Base-by-base conservation (phyloP, 1,284 basidiomycete species). In the Trichosporon sp. region DNA sequence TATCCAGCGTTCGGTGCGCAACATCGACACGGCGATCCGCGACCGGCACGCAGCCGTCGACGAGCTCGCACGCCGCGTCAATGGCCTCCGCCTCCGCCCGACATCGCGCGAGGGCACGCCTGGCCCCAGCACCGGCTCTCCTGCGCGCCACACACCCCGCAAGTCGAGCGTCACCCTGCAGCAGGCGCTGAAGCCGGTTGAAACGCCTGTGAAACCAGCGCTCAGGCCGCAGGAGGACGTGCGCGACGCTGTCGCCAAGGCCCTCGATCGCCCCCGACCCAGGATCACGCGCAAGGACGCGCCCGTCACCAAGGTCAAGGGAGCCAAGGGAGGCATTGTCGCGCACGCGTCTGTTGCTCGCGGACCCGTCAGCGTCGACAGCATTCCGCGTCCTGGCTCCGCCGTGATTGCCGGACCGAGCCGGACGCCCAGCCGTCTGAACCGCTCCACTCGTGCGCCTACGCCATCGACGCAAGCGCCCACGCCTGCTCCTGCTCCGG, bases 1-100 rank as follows among this genome's bases (percentile, higher is more conserved):
- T 2, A 82, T 88, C 19, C 81, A 85, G 51, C 82, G 85, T 4
- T 81, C 86, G 0, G 83, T 86, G 31, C 83, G 85, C 26, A 85
- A 86, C 75, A 83, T 88, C 61, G 85, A 85, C 6, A 76, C 78
- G 8, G 83, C 83, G 12, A 84, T 86, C 0, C 77, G 79, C 7
- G 82, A 84, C 11, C 80, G 82, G 67, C 80, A 80, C 12, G 70
- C 80, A 65, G 83, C 85, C 61, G 80, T 87, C 40, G 85, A 87
- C 75, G 85, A 85, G 37, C 79, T 87, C 7, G 73, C 85, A 2
- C 75, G 79, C 12, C 79, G 85, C 4, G 77, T 86, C 68, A 79
- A 83, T 35, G 74, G 76, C 4, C 76, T 85, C 8, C 70, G 77
- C n/a, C 26, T 81, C 51, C 63, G 70, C 67, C 32, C 48, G 66